Percentiles rank a stretch among this genome's conserved stretches.
Evolutionary conservation across 176 grass and related monocot genomes (phyloP).

Genomic region (Bromus sterilis): DNA sequence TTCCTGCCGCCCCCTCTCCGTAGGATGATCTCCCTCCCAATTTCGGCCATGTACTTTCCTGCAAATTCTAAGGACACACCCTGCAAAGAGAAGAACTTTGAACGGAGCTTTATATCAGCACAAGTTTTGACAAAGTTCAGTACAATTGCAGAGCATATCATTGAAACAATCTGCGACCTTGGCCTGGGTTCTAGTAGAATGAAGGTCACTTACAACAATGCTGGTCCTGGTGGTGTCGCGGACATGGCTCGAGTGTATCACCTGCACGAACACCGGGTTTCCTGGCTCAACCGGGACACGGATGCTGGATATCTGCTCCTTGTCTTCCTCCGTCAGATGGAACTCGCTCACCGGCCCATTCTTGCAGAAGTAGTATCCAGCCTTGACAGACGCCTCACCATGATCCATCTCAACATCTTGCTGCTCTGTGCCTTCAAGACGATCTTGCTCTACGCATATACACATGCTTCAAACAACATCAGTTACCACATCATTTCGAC

Average conservation of each 20-base stretch:
- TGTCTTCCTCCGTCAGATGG: slow-evolving; percentile 20
- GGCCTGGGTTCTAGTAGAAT: not conserved
- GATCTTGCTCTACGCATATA: not conserved
- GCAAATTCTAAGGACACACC: slow-evolving; percentile 14
- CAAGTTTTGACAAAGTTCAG: too few relatives aligned
- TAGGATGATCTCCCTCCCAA: slow-evolving; percentile 6
- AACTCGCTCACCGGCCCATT: slow-evolving; percentile 18
- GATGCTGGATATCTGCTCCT: slow-evolving; percentile 24
- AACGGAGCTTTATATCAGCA: too few relatives aligned
- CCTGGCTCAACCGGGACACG: not conserved
- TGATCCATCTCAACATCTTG: not conserved
- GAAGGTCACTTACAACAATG: slow-evolving; percentile 1
- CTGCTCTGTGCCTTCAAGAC: not conserved
- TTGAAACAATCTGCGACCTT: not conserved
- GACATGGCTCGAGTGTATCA: slow-evolving; percentile 29
- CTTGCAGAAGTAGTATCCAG: slow-evolving; percentile 38
- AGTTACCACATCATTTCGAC: not conserved
- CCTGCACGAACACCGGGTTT: slow-evolving; percentile 28
- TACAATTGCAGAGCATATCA: not conserved
- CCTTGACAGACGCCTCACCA: not conserved
- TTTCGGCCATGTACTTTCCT: not conserved
- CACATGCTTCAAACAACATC: not conserved
- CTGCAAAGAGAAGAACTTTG: too few relatives aligned
- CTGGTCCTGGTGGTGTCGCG: not conserved
- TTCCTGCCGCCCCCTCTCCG: not conserved